Conservation (phyloP, 1,284 basidiomycete species). For the Ustilago cynodontis region DNA sequence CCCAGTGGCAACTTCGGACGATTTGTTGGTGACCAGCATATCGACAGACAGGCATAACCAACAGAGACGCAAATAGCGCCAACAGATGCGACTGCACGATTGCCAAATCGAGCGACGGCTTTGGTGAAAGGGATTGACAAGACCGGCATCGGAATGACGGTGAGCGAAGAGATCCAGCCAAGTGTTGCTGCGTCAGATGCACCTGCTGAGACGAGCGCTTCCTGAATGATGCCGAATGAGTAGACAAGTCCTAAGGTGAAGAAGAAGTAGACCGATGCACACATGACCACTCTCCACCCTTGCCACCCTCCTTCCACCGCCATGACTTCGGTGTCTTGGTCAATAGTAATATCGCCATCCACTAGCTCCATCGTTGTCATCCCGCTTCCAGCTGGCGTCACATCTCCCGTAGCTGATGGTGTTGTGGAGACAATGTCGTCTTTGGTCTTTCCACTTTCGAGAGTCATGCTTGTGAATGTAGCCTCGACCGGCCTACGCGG, state of each 20-base stretch:
- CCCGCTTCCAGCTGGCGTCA: slow-evolving; percentile 46
- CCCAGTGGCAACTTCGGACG: slow-evolving; percentile 16
- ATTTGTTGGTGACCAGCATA: slow-evolving; percentile 41
- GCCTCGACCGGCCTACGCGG: slow-evolving; percentile 25
- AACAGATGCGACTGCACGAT: slow-evolving; percentile 48
- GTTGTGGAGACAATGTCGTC: not conserved
- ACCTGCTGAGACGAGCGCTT: slow-evolving; percentile 56
- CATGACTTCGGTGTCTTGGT: slow-evolving; percentile 15
- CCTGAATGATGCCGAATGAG: slow-evolving; percentile 68
- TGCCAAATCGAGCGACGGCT: slow-evolving; percentile 60
- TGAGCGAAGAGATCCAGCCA: slow-evolving; percentile 67
- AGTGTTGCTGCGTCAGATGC: slow-evolving; percentile 66
- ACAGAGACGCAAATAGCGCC: slow-evolving; percentile 58
- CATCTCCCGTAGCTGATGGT: not conserved
- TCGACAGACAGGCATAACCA: slow-evolving; percentile 60
- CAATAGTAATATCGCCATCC: slow-evolving; percentile 1
- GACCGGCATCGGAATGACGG: slow-evolving; percentile 57
- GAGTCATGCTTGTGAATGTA: slow-evolving; percentile 8
- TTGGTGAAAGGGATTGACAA: slow-evolving; percentile 66
- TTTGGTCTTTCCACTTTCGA: slow-evolving; percentile 1
- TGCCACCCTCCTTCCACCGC: slow-evolving; percentile 27
- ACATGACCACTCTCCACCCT: slow-evolving; percentile 37
- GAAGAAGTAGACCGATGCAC: slow-evolving; percentile 52
- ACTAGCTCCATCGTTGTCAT: slow-evolving; percentile 85
- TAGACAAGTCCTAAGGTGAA: slow-evolving; percentile 64